Conservation (phyloP, 2,329 filamentous ascomycete genomes). For the Claviceps humidiphila region DNA sequence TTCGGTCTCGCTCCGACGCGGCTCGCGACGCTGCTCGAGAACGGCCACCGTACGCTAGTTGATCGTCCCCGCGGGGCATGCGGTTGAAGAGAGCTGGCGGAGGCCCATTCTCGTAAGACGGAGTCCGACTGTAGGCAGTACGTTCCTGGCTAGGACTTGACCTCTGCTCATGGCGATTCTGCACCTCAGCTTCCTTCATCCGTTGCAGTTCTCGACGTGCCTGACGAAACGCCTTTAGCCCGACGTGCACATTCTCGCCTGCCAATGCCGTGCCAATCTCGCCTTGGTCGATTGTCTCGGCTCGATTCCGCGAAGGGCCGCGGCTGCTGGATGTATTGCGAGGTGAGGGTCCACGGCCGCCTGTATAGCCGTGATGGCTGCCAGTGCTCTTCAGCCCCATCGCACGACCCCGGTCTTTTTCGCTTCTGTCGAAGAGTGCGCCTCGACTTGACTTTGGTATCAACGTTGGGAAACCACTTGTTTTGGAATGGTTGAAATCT, state of each 20-base stretch:
- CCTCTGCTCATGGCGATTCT: conserved; percentile 23
- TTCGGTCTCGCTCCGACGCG: conserved; percentile 35
- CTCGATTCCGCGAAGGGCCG: background rate
- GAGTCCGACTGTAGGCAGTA: conserved; percentile 19
- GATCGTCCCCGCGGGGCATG: conserved; percentile 28
- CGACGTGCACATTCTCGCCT: conserved; percentile 33
- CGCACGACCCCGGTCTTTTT: conserved; percentile 25
- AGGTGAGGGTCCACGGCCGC: conserved; percentile 27
- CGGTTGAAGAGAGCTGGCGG: conserved; percentile 33
- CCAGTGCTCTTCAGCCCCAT: conserved; percentile 52
- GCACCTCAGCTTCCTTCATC: conserved; percentile 38
- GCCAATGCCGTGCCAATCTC: conserved; percentile 14
- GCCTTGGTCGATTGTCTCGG: background rate
- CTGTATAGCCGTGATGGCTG: conserved; percentile 28
- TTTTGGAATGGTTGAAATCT: conserved; percentile 21
- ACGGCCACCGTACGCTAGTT: conserved; percentile 14
- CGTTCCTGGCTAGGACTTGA: conserved; percentile 11
- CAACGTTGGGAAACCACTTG: conserved; percentile 50
- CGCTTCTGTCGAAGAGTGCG: conserved; percentile 41
- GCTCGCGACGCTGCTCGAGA: conserved; percentile 18
- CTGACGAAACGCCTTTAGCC: conserved; percentile 43
- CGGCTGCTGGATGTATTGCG: conserved; percentile 17
- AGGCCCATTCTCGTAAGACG: conserved; percentile 31
- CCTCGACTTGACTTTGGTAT: conserved; percentile 54
- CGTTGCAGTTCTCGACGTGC: conserved; percentile 43